Conservation (phyloP, 805 yeast genomes). For the Tetrapisispora fleetii region DNA sequence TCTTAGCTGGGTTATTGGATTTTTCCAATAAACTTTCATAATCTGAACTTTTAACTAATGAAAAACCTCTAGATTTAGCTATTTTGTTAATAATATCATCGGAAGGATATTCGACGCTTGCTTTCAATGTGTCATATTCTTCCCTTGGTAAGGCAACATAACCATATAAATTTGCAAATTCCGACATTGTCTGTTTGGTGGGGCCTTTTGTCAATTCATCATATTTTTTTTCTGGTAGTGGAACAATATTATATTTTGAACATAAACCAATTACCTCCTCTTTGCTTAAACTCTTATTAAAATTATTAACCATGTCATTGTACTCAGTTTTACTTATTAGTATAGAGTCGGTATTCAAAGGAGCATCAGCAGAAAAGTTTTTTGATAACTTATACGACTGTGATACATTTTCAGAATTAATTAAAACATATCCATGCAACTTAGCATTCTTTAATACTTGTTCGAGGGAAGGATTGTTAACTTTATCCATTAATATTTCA, state of each 20-base stretch:
- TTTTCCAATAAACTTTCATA: conserved; percentile 5
- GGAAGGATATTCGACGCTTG: conserved; percentile 5
- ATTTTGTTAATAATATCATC: conserved; percentile 7
- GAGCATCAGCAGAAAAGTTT: not conserved
- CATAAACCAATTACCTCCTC: conserved; percentile 11
- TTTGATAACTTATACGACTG: not conserved
- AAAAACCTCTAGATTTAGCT: conserved; percentile 6
- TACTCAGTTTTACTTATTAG: conserved; percentile 6
- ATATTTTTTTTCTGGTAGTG: conserved; percentile 10
- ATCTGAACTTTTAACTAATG: conserved; percentile 6
- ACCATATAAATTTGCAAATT: conserved; percentile 16
- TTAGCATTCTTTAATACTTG: conserved; percentile 8
- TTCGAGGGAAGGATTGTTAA: conserved; percentile 11
- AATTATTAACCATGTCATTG: conserved; percentile 3
- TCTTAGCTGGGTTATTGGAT: conserved; percentile 7
- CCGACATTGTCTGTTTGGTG: conserved; percentile 6
- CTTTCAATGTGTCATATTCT: conserved; percentile 3
- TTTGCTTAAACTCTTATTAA: not conserved
- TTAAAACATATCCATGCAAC: conserved; percentile 4
- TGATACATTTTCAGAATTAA: not conserved
- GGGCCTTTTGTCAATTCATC: conserved; percentile 7
- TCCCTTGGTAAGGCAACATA: conserved; percentile 10
- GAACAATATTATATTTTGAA: conserved; percentile 9
- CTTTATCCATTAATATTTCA: conserved; percentile 5
- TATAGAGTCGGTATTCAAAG: not conserved